Evolutionary conservation across 2,329 filamentous ascomycete species (phyloP).

Genomic region (Hymenoscyphus infarciens): DNA sequence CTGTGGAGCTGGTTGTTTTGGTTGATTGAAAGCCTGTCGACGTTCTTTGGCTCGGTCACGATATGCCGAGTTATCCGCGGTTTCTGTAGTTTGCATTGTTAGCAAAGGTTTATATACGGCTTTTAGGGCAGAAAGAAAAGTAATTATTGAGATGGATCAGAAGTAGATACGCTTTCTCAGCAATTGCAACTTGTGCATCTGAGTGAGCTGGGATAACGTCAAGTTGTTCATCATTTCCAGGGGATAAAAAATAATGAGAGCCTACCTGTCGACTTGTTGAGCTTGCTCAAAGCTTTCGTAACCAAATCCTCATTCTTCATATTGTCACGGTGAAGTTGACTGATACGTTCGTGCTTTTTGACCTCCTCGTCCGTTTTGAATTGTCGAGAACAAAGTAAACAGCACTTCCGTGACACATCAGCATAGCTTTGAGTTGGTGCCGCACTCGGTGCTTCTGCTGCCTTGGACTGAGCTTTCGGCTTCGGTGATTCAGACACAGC

Average conservation of each 20-base stretch:
- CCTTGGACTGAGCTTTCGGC: conserved; percentile 11
- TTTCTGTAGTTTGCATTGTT: conserved; percentile 7
- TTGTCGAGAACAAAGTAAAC: conserved; percentile 58
- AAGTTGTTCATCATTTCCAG: conserved; percentile 74
- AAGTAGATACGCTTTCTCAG: conserved; percentile 74
- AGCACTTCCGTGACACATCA: conserved; percentile 54
- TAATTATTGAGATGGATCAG: conserved; percentile 37
- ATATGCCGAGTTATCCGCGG: conserved; percentile 29
- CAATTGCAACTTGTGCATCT: conserved; percentile 83
- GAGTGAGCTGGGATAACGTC: conserved; percentile 99
- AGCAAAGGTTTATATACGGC: not conserved
- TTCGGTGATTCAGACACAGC: conserved; percentile 22
- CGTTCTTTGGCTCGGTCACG: conserved; percentile 65
- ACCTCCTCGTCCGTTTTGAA: conserved; percentile 54
- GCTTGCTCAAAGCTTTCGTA: conserved; percentile 38
- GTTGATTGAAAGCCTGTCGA: conserved; percentile 59
- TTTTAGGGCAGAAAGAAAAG: conserved; percentile 5
- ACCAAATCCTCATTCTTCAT: conserved; percentile 48
- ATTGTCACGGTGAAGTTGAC: conserved; percentile 53
- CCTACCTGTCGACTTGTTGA: conserved; percentile 32
- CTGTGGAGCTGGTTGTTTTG: conserved; percentile 47
- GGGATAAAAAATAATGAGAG: conserved; percentile 17
- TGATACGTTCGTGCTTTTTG: conserved; percentile 56
- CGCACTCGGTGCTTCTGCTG: conserved; percentile 29
- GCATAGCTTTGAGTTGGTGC: conserved; percentile 55